A percentile compares a stretch with the other conserved stretches of the same genome.
Evolutionary conservation across 805 yeast species (phyloP).

Genomic region (Candida loeiensis): DNA sequence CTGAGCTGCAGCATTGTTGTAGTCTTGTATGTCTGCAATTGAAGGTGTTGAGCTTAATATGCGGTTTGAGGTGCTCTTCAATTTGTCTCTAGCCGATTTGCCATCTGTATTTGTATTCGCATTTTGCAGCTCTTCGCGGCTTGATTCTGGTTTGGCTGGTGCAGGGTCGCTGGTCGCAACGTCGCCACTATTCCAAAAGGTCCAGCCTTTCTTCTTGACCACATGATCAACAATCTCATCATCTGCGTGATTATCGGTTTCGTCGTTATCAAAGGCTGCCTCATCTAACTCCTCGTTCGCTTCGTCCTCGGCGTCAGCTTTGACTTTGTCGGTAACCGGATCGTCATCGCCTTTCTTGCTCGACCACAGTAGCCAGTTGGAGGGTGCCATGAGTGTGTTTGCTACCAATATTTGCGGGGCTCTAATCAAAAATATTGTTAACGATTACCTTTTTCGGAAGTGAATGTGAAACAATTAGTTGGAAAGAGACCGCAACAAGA

Average conservation of each 20-base stretch:
- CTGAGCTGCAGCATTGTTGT: slow-evolving; percentile 4
- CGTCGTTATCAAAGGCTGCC: slow-evolving; percentile 8
- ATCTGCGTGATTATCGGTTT: slow-evolving; percentile 15
- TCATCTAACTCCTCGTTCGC: slow-evolving; percentile 10
- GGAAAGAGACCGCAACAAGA: not conserved
- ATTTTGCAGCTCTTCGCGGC: not conserved
- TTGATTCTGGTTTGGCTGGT: slow-evolving; percentile 6
- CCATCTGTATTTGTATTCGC: not conserved
- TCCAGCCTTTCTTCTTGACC: slow-evolving; percentile 30
- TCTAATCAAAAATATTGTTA: not conserved
- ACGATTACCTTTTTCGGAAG: not conserved
- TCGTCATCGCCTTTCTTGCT: slow-evolving; percentile 11
- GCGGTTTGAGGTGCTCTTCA: slow-evolving; percentile 20
- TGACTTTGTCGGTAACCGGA: slow-evolving; percentile 9
- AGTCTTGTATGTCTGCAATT: slow-evolving; percentile 13
- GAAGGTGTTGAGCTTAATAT: slow-evolving; percentile 32
- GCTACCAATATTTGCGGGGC: not conserved
- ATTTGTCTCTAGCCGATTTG: slow-evolving; percentile 9
- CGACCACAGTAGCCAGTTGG: slow-evolving; percentile 24
- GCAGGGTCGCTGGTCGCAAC: not conserved
- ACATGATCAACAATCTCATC: slow-evolving; percentile 35
- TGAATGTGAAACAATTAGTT: slow-evolving; percentile 4
- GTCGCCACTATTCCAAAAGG: slow-evolving; percentile 30
- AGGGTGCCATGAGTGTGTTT: slow-evolving; percentile 18
- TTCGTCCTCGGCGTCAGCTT: slow-evolving; percentile 6